Conservation (phyloP, 1,139 yeast species). For the Candida tetrigidarum region DNA sequence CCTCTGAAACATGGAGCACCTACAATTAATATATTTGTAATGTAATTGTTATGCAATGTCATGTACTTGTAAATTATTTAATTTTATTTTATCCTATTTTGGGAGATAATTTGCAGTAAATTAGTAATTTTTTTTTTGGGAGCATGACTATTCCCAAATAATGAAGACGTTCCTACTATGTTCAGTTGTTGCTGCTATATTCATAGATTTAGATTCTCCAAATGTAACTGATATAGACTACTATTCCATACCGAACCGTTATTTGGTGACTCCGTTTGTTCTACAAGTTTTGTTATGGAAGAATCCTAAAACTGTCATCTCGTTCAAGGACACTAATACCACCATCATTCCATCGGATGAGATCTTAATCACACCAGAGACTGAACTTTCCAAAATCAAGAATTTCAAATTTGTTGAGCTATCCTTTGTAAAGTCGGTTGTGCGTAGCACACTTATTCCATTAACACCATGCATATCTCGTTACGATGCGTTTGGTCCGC, state of each 20-base stretch:
- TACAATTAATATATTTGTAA: too few relatives aligned
- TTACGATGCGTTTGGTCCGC: not conserved
- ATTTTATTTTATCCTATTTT: too few relatives aligned
- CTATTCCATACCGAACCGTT: not conserved
- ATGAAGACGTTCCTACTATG: not conserved
- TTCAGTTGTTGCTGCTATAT: not conserved
- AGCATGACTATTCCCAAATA: too few relatives aligned
- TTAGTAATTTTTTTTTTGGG: too few relatives aligned
- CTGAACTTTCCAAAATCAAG: not conserved
- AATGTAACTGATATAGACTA: not conserved
- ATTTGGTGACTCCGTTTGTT: constrained; percentile 3
- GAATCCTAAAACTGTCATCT: constrained; percentile 13
- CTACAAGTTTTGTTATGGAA: constrained; percentile 1
- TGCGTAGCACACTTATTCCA: constrained; percentile 10
- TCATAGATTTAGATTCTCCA: constrained; percentile 3
- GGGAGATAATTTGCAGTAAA: too few relatives aligned
- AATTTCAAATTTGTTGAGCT: constrained; percentile 12
- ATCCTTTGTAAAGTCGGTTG: not conserved
- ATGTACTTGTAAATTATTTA: too few relatives aligned
- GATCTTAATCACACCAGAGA: constrained; percentile 1
- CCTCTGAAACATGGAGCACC: too few relatives aligned
- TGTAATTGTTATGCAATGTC: too few relatives aligned
- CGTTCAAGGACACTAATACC: constrained; percentile 13
- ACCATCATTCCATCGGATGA: constrained; percentile 16
- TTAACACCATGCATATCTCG: constrained; percentile 15